Evolutionary conservation across 202 grass and related monocot species (phyloP), one percentile per base, ranked within the genome.

Genomic region (Eragrostis tef): DNA sequence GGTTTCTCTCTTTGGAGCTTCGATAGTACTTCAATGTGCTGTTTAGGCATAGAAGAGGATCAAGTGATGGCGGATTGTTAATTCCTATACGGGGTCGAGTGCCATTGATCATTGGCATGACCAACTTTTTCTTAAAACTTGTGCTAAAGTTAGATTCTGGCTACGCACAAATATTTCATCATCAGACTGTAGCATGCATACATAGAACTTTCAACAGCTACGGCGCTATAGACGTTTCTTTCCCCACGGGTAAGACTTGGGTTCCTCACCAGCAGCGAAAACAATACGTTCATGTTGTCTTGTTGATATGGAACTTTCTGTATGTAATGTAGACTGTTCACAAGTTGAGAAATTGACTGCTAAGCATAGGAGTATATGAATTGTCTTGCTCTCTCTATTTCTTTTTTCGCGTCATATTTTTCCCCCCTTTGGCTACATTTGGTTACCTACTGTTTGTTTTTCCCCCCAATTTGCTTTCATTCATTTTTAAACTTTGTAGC

Each of bases 111-210:
- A 69, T 84, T 84, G 51, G 26, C 50, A 42, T 50, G 42, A 16
- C 47, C 49, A 78, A 78, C 9, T 45, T 50, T 84, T 69, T 51
- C 75, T 66, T 16, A 11, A 51, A 54, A 64, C 19, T 31, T 39
- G 31, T 76, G 47, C 78, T 41, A 71, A 77, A 77, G 77, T 70
- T 57, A 58, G 71, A 81, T 88, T 80, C 54, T 81, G 7, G 9
- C 52, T 69, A 3, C 31, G 67, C 7, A 19, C 10, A 79, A 47
- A 70, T 61, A 20, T 26, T 67, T 73, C 71, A 73, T 22, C 54
- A 67, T 74, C n/a, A 52, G 27, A 49, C 2, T 67, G 17, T 57
- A 67, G 24, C 47, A 24, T 65, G 22, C 57, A 53, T 8, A 20
- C 29, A 31, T 6, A 22, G n/a, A 53, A 19, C 14, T 20, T 31